Evolutionary conservation across 169 alveolate species (phyloP).

Genomic region (Plasmodium yoelii): DNA sequence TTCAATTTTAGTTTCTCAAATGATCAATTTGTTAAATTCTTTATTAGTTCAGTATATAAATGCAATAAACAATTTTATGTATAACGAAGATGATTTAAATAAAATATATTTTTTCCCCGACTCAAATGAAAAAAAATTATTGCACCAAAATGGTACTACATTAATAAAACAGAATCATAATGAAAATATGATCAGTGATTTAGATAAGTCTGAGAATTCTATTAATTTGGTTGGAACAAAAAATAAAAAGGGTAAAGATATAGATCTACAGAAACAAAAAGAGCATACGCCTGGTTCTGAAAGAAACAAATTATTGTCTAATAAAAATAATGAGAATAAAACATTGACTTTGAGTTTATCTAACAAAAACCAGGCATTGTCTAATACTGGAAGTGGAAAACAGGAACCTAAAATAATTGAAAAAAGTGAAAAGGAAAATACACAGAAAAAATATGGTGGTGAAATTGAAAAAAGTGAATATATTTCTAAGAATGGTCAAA

Average conservation of each 20-base stretch:
- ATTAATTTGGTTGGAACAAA: neutral
- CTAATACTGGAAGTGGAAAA: conserved; percentile 6
- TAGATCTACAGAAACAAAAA: conserved; percentile 11
- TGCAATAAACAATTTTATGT: conserved; percentile 81
- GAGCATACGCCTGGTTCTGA: conserved; percentile 15
- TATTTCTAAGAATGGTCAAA: neutral
- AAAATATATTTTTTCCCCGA: conserved; percentile 45
- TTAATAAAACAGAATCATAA: neutral
- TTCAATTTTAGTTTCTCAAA: conserved; percentile 87
- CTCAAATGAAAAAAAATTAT: conserved; percentile 35
- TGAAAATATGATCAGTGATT: neutral
- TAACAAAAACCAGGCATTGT: conserved; percentile 15
- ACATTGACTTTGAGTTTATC: neutral
- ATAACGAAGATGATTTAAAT: conserved; percentile 71
- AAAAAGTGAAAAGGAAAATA: conserved; percentile 10
- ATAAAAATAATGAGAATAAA: conserved; percentile 19
- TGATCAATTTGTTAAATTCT: conserved; percentile 90
- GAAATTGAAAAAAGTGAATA: conserved; percentile 2
- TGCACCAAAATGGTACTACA: conserved; percentile 8
- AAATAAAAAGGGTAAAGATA: conserved; percentile 19
- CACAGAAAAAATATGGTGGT: neutral
- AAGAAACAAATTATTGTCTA: neutral
- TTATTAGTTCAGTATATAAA: conserved; percentile 86
- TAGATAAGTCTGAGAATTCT: conserved; percentile 10
- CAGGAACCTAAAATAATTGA: conserved; percentile 15